Evolutionary conservation across 148 eudicot genomes (phyloP).

Genomic region (Talinum fruticosum): DNA sequence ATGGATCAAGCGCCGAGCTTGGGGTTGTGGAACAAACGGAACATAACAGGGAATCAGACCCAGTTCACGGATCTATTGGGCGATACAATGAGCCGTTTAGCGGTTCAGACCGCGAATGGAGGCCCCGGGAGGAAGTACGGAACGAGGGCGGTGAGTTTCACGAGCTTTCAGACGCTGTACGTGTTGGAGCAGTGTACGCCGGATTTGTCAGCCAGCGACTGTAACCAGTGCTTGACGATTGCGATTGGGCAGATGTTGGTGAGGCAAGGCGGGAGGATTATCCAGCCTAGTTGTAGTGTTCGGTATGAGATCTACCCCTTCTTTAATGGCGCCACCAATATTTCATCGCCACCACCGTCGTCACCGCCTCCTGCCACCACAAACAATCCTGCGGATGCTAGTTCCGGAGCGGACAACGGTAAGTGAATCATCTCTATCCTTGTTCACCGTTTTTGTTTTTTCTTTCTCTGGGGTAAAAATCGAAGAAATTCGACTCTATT

Average conservation of each 20-base stretch:
- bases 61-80: background rate
- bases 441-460: too few species aligned
- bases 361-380: background rate
- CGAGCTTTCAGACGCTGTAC: background rate
- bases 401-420: background rate
- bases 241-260: background rate
- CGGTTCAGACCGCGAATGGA: slow-evolving; percentile 6
- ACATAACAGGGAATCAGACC: slow-evolving; percentile 9
- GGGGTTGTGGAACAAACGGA: background rate
- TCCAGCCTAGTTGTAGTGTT: slow-evolving; percentile 30
- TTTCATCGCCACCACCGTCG: background rate
- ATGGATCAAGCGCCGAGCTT: background rate
- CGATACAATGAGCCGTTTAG: background rate
- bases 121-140: slow-evolving; percentile 11
- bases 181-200: slow-evolving; percentile 28
- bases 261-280: slow-evolving; percentile 17
- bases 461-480: too few species aligned
- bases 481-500: too few species aligned
- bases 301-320: slow-evolving; percentile 28
- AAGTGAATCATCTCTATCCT: background rate
- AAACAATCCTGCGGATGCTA: background rate
- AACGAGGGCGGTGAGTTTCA: background rate
- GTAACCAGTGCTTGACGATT: slow-evolving; percentile 11
- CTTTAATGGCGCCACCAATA: slow-evolving; percentile 9
- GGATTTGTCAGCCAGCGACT: slow-evolving; percentile 16